Evolutionary conservation across 2,329 filamentous ascomycete genomes (phyloP).

Genomic region (Pseudogymnoascus sp.): DNA sequence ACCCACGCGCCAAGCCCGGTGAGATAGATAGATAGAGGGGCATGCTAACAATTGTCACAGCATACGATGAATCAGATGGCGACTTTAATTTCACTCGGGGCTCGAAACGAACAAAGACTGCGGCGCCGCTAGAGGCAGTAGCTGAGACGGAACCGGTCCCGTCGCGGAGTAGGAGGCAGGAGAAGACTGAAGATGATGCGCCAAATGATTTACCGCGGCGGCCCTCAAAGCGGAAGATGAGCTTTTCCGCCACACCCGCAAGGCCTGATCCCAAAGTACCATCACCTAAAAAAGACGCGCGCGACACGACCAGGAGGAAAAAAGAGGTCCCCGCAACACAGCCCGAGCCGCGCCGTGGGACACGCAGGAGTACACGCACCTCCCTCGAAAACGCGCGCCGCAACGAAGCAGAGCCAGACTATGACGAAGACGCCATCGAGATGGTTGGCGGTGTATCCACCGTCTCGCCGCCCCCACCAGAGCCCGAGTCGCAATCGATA

Average conservation of each 20-base stretch:
- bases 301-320: slow-evolving; percentile 27
- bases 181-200: slow-evolving; percentile 32
- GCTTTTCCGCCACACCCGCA: slow-evolving; percentile 28
- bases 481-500: slow-evolving; percentile 14
- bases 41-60: slow-evolving; percentile 24
- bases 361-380: slow-evolving; percentile 30
- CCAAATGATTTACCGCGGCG: slow-evolving; percentile 35
- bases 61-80: slow-evolving; percentile 67
- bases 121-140: slow-evolving; percentile 37
- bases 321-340: slow-evolving; percentile 19
- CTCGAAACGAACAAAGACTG: slow-evolving; percentile 57
- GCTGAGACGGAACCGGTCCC: slow-evolving; percentile 33
- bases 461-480: slow-evolving; percentile 28
- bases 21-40: slow-evolving; percentile 6
- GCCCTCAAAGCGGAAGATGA: slow-evolving; percentile 27
- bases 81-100: slow-evolving; percentile 69
- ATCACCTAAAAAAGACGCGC: slow-evolving; percentile 14
- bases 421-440: slow-evolving; percentile 25
- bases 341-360: slow-evolving; percentile 36
- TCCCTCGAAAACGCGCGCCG: slow-evolving; percentile 9
- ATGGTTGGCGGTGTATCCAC: slow-evolving; percentile 18
- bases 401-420: slow-evolving; percentile 4
- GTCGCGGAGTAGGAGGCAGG: slow-evolving; percentile 28
- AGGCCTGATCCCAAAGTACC: slow-evolving; percentile 22
- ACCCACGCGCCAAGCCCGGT: slow-evolving; percentile 8